These are phyloP conservation scores for Chenopodium formosanum DNA, from an alignment of 148 eudicot species.

Conservation along the genomic window DNA sequence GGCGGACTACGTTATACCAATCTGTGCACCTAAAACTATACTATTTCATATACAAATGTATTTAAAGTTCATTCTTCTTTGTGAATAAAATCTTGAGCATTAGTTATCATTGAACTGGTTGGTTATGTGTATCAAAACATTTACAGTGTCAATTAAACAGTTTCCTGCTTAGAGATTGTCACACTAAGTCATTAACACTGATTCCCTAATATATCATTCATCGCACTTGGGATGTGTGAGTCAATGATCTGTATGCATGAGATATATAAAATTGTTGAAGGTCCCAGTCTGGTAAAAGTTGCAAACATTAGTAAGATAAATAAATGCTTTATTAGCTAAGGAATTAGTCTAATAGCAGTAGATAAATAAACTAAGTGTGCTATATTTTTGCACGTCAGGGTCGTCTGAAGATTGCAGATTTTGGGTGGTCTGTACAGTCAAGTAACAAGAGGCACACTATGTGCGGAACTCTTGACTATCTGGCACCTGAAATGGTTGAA, in stretches of 20 bases:
- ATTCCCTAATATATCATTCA: neutral
- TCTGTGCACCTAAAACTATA: neutral
- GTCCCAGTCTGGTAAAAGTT: neutral
- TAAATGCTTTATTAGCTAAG: neutral
- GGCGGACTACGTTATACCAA: neutral
- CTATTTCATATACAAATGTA: too few species aligned
- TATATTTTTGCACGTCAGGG: constrained; percentile 40
- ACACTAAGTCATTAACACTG: neutral
- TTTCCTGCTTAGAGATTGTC: neutral
- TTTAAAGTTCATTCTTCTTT: too few species aligned
- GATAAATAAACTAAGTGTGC: neutral
- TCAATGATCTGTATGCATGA: neutral
- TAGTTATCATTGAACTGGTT: too few species aligned
- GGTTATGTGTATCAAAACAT: too few species aligned
- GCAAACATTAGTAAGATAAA: neutral
- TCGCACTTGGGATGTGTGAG: neutral
- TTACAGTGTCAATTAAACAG: too few species aligned
- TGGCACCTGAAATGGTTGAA: constrained; percentile 97
- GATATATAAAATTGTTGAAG: neutral
- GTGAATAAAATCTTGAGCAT: too few species aligned
- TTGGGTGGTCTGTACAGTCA: constrained; percentile 93
- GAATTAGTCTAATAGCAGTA: neutral
- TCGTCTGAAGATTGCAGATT: constrained; percentile 83
- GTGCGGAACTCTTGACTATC: constrained; percentile 92
- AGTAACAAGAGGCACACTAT: constrained; percentile 71